A percentile compares a stretch with the other conserved stretches of the same genome.
Conservation (phyloP, 495 filamentous ascomycete genomes). For the Monascus purpureus region DNA sequence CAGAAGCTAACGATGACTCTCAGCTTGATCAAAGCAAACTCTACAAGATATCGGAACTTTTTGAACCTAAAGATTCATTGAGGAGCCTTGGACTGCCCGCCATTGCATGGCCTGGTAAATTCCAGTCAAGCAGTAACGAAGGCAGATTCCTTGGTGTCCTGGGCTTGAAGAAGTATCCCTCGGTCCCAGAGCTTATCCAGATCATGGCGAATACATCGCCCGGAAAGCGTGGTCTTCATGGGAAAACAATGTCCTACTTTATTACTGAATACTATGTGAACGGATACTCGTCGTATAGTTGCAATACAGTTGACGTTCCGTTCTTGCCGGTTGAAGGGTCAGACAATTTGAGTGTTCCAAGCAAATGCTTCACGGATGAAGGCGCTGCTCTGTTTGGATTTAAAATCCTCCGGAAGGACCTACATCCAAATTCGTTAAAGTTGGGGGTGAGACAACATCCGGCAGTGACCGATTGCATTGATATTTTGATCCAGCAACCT, state of each 20-base stretch:
- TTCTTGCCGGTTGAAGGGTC: slow-evolving; percentile 63
- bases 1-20: slow-evolving; percentile 38
- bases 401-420: slow-evolving; percentile 53
- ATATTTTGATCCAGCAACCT: slow-evolving; percentile 52
- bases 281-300: slow-evolving; percentile 50
- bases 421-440: slow-evolving; percentile 62
- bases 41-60: slow-evolving; percentile 74
- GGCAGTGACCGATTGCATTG: slow-evolving; percentile 57
- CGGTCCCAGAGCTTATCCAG: slow-evolving; percentile 53
- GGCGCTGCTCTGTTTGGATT: slow-evolving; percentile 65
- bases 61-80: slow-evolving; percentile 62
- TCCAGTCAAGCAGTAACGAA: slow-evolving; percentile 47
- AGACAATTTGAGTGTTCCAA: slow-evolving; percentile 50
- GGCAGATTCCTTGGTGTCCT: slow-evolving; percentile 56
- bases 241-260: slow-evolving; percentile 67
- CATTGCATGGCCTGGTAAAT: slow-evolving; percentile 73
- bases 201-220: slow-evolving; percentile 50
- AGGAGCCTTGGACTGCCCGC: slow-evolving; percentile 57
- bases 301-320: slow-evolving; percentile 38
- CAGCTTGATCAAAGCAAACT: slow-evolving; percentile 30
- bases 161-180: slow-evolving; percentile 56
- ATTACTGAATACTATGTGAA: slow-evolving; percentile 64
- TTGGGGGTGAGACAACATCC: slow-evolving; percentile 76
- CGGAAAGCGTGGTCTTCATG: slow-evolving; percentile 36
- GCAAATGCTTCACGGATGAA: slow-evolving; percentile 70